Conservation (phyloP, 2,329 filamentous ascomycete genomes). For the Fusarium longipes region DNA sequence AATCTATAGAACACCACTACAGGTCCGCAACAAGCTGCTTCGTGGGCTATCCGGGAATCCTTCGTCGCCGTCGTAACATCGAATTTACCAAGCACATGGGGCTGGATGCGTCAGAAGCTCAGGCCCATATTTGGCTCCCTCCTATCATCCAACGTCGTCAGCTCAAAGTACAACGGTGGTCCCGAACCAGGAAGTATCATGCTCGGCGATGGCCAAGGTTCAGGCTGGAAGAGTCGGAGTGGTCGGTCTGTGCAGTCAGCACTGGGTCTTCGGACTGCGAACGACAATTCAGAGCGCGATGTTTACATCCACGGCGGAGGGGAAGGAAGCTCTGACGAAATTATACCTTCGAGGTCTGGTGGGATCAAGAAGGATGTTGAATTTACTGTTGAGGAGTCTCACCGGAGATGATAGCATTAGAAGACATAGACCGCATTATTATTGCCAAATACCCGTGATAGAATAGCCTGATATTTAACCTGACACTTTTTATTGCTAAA, state of each 20-base stretch:
- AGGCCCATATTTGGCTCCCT: conserved; percentile 43
- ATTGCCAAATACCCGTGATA: not conserved
- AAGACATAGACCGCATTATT: fast-evolving
- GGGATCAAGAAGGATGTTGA: conserved; percentile 40
- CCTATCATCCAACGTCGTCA: conserved; percentile 34
- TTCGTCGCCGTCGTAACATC: conserved; percentile 55
- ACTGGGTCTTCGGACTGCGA: not conserved
- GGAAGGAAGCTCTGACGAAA: conserved; percentile 39
- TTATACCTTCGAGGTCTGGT: conserved; percentile 12
- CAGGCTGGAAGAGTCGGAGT: conserved; percentile 35
- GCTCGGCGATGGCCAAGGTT: conserved; percentile 29
- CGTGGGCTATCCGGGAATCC: conserved; percentile 54
- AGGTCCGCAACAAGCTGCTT: conserved; percentile 50
- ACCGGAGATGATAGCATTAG: not conserved
- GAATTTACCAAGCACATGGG: conserved; percentile 52
- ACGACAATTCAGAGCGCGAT: not conserved
- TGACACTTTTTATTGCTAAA: too few relatives aligned
- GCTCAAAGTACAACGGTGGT: conserved; percentile 35
- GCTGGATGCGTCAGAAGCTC: conserved; percentile 42
- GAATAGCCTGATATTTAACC: not conserved
- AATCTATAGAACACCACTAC: conserved; percentile 49
- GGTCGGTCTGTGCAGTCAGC: conserved; percentile 20
- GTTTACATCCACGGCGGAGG: conserved; percentile 36
- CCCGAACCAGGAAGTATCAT: conserved; percentile 42
- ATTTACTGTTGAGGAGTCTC: conserved; percentile 31